Base-by-base conservation (phyloP, 2,329 filamentous ascomycete species). In the Ophiostoma himal-ulmi region DNA sequence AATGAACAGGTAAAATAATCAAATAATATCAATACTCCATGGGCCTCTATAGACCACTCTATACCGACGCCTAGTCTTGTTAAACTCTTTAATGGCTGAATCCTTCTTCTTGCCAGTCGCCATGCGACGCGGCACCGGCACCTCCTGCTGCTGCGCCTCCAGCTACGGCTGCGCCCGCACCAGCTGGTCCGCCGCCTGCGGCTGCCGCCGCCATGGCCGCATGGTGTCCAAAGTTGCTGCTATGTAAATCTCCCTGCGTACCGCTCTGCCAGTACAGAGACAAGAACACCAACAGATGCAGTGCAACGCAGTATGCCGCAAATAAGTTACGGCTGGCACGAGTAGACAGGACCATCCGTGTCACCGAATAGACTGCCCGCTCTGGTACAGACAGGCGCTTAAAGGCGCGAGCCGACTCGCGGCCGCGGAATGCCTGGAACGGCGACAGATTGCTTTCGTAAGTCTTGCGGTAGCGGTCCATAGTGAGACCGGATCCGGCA, bases 361-460 rank as follows among this genome's bases (percentile, higher is more conserved):
- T 97, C 69, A 97, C 85, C 44, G 93, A 94, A 80, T 96, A 96
- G 4, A 99, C 91, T 67, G 93, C 87, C 54, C 95, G 85, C 80
- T 99, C 95, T 0, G 94, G 93, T 10, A 97, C 82, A 76, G 90
- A 94, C 93, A 99, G 96, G 60, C 94, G 88, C 77, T 93, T 93
- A 79, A 97, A 94, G 1, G 94, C 95, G 67, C 96, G 85, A 7
- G 93, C 90, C 52, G 91, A 94, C 81, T 99, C 96, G 68, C 94
- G 88, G n/a, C 94, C 94, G 64, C 94, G 86, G 82, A 99, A 99
- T 2, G 93, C 93, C 36, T 94, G 94, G 78, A 99, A 99, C 0
- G 95, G 95, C 13, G 93, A 97, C 67, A 99, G 90, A 77, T 95
- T 96, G 60, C 91, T 92, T 81, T 99, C 95, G 81, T 99, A 99